Conservation (phyloP, 169 alveolate species). For the Besnoitia besnoiti region DNA sequence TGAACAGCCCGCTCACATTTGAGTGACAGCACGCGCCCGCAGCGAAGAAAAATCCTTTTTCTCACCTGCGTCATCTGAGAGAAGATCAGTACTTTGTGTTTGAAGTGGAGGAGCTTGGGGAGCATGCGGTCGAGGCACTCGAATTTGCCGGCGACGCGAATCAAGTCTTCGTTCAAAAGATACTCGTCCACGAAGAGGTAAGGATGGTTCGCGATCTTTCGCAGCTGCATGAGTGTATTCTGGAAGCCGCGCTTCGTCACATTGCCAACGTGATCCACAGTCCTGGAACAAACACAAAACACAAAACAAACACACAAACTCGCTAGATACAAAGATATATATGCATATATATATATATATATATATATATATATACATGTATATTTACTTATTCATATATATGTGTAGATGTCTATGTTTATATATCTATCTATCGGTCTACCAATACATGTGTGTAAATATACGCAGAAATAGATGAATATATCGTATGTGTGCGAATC, state of each 20-base stretch:
- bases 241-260: slow-evolving; percentile 32
- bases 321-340: not conserved
- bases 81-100: slow-evolving; percentile 91
- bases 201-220: slow-evolving; percentile 94
- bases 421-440: not conserved
- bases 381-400: not conserved
- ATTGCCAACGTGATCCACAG: not conserved
- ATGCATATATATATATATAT: not conserved
- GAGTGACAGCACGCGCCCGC: no score
- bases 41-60: not conserved
- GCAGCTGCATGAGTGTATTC: slow-evolving; percentile 92
- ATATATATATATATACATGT: no score
- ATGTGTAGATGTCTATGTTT: not conserved
- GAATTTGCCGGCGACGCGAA: slow-evolving; percentile 92
- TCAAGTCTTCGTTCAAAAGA: slow-evolving; percentile 85
- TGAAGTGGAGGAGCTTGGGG: slow-evolving; percentile 87
- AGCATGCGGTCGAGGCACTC: slow-evolving; percentile 91
- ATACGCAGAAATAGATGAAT: not conserved
- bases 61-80: slow-evolving; percentile 89
- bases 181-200: slow-evolving; percentile 89
- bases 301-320: no score
- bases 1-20: no score
- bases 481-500: not conserved
- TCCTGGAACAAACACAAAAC: no score
- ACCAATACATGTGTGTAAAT: not conserved